Evolutionary conservation across 2,329 filamentous ascomycete species (phyloP).

Genomic region (Fusarium buxicola): DNA sequence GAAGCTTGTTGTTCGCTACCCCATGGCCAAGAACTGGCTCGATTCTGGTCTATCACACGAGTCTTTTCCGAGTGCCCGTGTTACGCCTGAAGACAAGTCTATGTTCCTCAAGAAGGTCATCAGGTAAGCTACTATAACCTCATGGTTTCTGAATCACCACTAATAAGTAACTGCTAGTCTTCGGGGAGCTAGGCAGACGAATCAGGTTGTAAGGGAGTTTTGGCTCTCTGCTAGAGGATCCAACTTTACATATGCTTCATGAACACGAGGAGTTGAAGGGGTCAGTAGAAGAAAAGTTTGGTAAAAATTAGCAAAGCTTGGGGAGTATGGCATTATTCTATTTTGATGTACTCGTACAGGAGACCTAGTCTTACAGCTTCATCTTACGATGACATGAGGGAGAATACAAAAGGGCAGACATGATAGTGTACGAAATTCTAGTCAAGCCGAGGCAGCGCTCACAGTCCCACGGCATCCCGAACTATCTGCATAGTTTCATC

Average conservation of each 20-base stretch:
- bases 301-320: not conserved
- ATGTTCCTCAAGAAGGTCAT: slow-evolving; percentile 75
- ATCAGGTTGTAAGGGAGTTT: slow-evolving; percentile 76
- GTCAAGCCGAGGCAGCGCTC: slow-evolving; percentile 4
- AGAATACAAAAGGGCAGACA: not conserved
- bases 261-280: slow-evolving; percentile 16
- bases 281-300: not conserved
- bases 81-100: slow-evolving; percentile 69
- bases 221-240: slow-evolving; percentile 75
- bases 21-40: slow-evolving; percentile 70
- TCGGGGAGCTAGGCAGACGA: slow-evolving; percentile 72
- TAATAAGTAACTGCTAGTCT: slow-evolving; percentile 58
- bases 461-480: slow-evolving; percentile 63
- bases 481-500: slow-evolving; percentile 67
- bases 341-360: slow-evolving; percentile 12
- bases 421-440: slow-evolving; percentile 2
- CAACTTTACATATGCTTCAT: slow-evolving; percentile 71
- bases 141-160: not conserved
- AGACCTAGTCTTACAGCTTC: slow-evolving; percentile 2
- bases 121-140: slow-evolving; percentile 55
- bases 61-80: slow-evolving; percentile 69
- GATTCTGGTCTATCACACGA: slow-evolving; percentile 67
- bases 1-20: slow-evolving; percentile 70
- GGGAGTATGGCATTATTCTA: slow-evolving; percentile 1
- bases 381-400: not conserved